Conservation (phyloP, 2,329 filamentous ascomycete species). For the Ophiostoma himal-ulmi region DNA sequence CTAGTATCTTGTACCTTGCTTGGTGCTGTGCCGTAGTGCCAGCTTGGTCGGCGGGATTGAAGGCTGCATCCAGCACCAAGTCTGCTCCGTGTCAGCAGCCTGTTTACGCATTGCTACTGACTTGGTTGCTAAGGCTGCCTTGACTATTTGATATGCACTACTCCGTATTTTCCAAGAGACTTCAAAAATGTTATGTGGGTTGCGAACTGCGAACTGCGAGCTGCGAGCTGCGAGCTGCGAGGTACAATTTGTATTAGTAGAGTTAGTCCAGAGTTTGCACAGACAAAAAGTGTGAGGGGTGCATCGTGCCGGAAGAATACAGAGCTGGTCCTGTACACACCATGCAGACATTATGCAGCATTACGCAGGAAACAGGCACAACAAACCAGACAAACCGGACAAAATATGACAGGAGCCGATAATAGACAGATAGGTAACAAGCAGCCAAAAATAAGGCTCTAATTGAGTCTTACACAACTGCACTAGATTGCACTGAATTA, state of each 20-base stretch:
- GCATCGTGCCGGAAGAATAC: conserved; percentile 11
- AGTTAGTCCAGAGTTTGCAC: no score
- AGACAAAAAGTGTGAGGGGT: not conserved
- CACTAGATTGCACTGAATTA: not conserved
- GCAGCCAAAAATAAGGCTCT: not conserved
- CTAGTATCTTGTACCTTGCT: not conserved
- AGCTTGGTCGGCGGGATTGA: not conserved
- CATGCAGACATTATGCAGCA: not conserved
- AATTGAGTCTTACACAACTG: not conserved
- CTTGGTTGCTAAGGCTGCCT: not conserved
- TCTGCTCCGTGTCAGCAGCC: no score
- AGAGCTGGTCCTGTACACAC: not conserved
- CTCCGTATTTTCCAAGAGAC: not conserved
- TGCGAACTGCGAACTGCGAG: not conserved
- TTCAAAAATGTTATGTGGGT: not conserved
- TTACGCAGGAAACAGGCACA: conserved; percentile 1
- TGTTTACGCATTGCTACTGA: not conserved
- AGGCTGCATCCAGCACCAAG: not conserved
- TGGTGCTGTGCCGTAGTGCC: not conserved
- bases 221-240: not conserved
- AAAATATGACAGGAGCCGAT: not conserved
- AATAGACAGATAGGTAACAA: not conserved
- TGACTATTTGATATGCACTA: not conserved
- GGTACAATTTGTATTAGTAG: no score
- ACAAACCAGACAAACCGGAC: not conserved